Evolutionary conservation across 1,284 basidiomycete species (phyloP).

Genomic region (Gomphus bonarii): DNA sequence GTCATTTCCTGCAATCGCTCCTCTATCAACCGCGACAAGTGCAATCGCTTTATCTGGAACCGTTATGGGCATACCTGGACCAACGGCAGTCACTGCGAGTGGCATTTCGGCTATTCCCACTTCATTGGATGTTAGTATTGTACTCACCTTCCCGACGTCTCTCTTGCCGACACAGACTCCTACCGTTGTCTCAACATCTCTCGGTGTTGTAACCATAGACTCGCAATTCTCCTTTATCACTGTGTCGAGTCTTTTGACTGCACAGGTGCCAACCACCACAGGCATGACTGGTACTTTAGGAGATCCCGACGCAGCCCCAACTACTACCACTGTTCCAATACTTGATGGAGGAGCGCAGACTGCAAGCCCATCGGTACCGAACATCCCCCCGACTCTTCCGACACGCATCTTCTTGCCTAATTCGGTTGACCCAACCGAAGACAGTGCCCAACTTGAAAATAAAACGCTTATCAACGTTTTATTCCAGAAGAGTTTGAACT

Average conservation of each 20-base stretch:
- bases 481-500: neutral
- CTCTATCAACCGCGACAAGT: neutral
- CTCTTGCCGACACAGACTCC: neutral
- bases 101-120: neutral
- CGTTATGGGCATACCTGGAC: neutral
- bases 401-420: neutral
- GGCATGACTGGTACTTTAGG: neutral
- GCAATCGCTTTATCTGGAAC: neutral
- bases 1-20: neutral
- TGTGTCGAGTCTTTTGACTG: neutral
- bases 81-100: neutral
- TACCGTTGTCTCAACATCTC: neutral
- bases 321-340: neutral
- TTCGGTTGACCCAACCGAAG: neutral
- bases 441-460: neutral
- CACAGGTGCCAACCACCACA: neutral
- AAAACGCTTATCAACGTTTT: neutral
- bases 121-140: neutral
- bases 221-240: constrained; percentile 1
- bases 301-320: neutral
- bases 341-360: neutral
- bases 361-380: neutral
- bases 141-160: neutral
- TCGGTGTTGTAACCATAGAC: neutral
- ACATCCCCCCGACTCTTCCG: neutral